phyloP scores from a whole-genome alignment of 768 basidiomycete genomes.

The Leccinum variicolor region DNA sequence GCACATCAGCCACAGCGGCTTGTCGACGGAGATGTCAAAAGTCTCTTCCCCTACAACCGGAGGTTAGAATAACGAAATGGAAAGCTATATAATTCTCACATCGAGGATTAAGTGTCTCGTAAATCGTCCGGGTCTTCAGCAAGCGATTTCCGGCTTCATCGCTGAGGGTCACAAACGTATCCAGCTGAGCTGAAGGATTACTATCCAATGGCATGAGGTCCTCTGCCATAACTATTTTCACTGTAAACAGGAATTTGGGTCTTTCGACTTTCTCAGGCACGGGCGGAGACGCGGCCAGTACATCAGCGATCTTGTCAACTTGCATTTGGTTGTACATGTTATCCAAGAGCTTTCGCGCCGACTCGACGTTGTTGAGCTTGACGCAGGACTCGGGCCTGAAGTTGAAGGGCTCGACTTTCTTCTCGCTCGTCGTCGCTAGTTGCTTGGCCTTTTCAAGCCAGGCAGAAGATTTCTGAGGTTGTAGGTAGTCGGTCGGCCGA shows the following conservation, averaged over 20 bases:
- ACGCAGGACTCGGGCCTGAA: slow-evolving; percentile 93
- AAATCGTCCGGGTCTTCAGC: slow-evolving; percentile 94
- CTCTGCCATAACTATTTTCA: slow-evolving; percentile 92
- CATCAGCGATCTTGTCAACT: slow-evolving; percentile 78
- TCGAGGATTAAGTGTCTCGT: slow-evolving; percentile 85
- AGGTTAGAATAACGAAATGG: slow-evolving; percentile 3
- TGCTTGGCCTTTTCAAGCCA: slow-evolving; percentile 86
- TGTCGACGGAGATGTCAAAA: slow-evolving; percentile 91
- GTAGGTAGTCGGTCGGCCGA: slow-evolving; percentile 69
- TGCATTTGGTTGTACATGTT: slow-evolving; percentile 92
- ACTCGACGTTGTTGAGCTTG: slow-evolving; percentile 96
- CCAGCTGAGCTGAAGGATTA: slow-evolving; percentile 74
- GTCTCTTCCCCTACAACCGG: slow-evolving; percentile 84
- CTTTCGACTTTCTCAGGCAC: slow-evolving; percentile 67
- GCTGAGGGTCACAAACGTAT: slow-evolving; percentile 92
- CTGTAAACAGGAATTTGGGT: slow-evolving; percentile 80
- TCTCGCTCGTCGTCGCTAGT: slow-evolving; percentile 74
- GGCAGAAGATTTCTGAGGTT: slow-evolving; percentile 83
- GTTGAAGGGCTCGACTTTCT: slow-evolving; percentile 92
- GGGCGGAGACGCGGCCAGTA: slow-evolving; percentile 57
- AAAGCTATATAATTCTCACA: slow-evolving; percentile 49
- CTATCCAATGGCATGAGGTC: slow-evolving; percentile 75
- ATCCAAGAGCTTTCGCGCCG: slow-evolving; percentile 86
- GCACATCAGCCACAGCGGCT: slow-evolving; percentile 95
- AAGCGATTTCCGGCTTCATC: slow-evolving; percentile 87